phyloP scores from a whole-genome alignment of 2,329 filamentous ascomycete species.

The Trematosphaeria pertusa region DNA sequence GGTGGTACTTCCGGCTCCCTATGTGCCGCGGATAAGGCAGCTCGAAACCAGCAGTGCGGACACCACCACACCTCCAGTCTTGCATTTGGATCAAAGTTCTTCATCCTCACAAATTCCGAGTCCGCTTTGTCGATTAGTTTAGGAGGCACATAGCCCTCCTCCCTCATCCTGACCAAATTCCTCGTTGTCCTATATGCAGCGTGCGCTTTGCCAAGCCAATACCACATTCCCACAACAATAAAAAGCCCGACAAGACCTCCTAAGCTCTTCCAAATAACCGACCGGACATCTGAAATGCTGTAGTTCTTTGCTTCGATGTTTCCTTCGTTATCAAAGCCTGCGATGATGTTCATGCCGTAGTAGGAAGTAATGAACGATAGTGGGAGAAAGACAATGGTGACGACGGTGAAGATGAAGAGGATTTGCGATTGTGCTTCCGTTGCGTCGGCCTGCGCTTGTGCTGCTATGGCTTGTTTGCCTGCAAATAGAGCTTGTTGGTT shows the following conservation, averaged over 20 bases:
- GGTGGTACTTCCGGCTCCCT: too few species aligned
- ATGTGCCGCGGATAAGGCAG: too few species aligned
- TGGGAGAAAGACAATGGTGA: constrained; percentile 1
- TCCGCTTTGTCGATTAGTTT: too few species aligned
- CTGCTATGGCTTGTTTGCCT: neutral
- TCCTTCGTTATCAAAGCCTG: neutral
- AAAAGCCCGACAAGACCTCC: neutral
- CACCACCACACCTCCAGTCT: too few species aligned
- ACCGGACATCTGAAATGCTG: neutral
- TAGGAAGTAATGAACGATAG: neutral
- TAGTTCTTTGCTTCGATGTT: neutral
- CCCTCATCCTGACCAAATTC: too few species aligned
- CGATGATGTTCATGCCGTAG: constrained; percentile 5
- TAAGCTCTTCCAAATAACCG: neutral
- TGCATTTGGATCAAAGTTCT: too few species aligned
- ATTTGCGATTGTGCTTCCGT: neutral
- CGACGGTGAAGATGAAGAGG: neutral
- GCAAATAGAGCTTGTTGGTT: neutral
- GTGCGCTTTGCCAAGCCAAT: neutral
- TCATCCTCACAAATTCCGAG: too few species aligned
- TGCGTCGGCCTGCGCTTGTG: neutral
- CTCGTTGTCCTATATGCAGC: neutral
- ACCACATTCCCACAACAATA: neutral
- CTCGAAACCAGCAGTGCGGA: too few species aligned
- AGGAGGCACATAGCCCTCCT: too few species aligned